Evolutionary conservation across 2,329 filamentous ascomycete species (phyloP).

Genomic region (Colletotrichum noveboracense): DNA sequence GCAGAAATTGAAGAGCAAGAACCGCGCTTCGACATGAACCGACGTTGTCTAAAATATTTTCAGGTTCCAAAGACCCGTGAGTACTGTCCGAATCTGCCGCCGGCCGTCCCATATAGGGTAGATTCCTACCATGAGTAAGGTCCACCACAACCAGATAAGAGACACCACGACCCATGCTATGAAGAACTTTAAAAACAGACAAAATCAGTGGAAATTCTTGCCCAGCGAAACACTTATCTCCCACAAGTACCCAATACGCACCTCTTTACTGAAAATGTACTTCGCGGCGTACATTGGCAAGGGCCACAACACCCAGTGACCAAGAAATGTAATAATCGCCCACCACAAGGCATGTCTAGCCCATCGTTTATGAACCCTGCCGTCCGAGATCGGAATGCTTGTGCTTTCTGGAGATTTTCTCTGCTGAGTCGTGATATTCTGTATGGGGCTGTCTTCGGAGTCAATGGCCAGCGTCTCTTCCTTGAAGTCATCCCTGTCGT

Average conservation of each 20-base stretch:
- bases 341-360: constrained; percentile 48
- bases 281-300: constrained; percentile 58
- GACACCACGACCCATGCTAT: constrained; percentile 54
- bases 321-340: constrained; percentile 54
- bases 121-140: constrained; percentile 52
- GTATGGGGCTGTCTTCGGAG: background rate
- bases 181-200: constrained; percentile 44
- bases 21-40: background rate
- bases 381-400: background rate
- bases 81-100: constrained; percentile 28
- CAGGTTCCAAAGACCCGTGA: background rate
- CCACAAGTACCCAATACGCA: background rate
- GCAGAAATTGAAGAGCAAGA: background rate
- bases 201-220: background rate
- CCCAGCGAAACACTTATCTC: background rate
- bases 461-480: constrained; percentile 46
- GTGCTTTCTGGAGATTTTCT: background rate
- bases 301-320: constrained; percentile 60
- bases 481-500: constrained; percentile 42
- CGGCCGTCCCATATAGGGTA: constrained; percentile 56
- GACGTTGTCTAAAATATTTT: background rate
- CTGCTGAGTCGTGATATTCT: background rate
- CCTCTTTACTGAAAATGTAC: constrained; percentile 46
- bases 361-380: constrained; percentile 48
- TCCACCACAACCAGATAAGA: constrained; percentile 59